Conservation (phyloP, 805 yeast genomes). For the Metschnikowia cerradonensis region DNA sequence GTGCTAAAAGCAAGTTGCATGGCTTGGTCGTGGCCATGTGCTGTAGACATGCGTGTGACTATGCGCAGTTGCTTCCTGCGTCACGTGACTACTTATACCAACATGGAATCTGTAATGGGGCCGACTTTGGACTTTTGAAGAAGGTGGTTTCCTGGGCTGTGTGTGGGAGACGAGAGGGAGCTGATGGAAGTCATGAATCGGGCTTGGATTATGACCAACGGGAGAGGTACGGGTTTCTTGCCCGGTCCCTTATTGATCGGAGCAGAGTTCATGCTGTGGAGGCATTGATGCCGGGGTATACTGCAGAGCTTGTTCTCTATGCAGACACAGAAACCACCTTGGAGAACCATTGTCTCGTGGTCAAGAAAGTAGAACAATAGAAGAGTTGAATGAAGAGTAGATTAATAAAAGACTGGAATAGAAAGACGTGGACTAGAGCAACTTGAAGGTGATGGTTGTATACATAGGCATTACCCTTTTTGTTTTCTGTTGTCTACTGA, state of each 20-base stretch:
- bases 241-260: conserved; percentile 72
- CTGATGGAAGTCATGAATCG: conserved; percentile 42
- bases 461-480: no score
- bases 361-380: neutral
- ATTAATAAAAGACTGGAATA: no score
- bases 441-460: no score
- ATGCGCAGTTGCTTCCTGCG: conserved; percentile 48
- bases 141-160: conserved; percentile 89
- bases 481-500: no score
- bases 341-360: conserved; percentile 62
- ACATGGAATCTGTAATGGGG: conserved; percentile 28
- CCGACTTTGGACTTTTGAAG: conserved; percentile 46
- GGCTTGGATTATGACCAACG: conserved; percentile 45
- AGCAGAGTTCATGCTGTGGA: conserved; percentile 54
- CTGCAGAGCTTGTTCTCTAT: conserved; percentile 55
- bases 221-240: conserved; percentile 57
- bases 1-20: conserved; percentile 22
- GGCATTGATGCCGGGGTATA: conserved; percentile 29
- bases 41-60: conserved; percentile 80
- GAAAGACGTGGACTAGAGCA: no score
- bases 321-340: conserved; percentile 54
- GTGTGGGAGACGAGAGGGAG: conserved; percentile 52
- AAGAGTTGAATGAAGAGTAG: no score
- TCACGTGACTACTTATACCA: conserved; percentile 39
- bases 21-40: conserved; percentile 88